Percentiles rank a stretch among this genome's conserved stretches.
phyloP scores from a whole-genome alignment of 1,139 yeast species.

The Diutina ranongensis region DNA sequence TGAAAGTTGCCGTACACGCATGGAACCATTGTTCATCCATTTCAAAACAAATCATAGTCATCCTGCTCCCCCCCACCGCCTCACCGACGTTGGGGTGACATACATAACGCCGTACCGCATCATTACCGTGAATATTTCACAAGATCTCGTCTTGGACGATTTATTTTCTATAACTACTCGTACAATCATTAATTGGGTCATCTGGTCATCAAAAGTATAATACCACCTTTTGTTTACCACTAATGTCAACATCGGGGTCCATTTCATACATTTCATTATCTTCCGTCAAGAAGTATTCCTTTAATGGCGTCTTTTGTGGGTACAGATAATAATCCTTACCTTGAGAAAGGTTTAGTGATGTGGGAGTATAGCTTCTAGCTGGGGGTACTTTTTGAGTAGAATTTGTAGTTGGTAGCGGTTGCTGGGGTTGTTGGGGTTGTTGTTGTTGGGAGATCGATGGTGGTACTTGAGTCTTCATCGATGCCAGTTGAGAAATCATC shows the following conservation, averaged over 20 bases:
- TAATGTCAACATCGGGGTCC: conserved; percentile 16
- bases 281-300: conserved; percentile 22
- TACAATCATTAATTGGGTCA: too few relatives aligned
- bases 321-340: neutral
- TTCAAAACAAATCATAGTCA: too few relatives aligned
- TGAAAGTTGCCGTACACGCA: too few relatives aligned
- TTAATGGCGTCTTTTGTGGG: conserved; percentile 10
- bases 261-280: conserved; percentile 27
- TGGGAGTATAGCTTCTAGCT: too few relatives aligned
- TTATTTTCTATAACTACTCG: neutral
- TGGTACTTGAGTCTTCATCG: neutral
- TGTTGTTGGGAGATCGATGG: neutral
- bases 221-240: conserved; percentile 21
- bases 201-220: conserved; percentile 24
- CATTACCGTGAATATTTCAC: too few relatives aligned
- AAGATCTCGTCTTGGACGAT: too few relatives aligned
- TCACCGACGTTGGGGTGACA: too few relatives aligned
- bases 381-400: too few relatives aligned
- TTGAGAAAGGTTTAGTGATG: neutral
- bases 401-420: neutral
- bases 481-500: neutral
- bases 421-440: neutral
- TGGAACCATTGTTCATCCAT: too few relatives aligned
- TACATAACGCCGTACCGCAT: too few relatives aligned
- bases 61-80: too few relatives aligned